Percentiles rank a stretch among this genome's conserved stretches.
These are phyloP conservation scores for Pichia membranifaciens DNA, from an alignment of 805 yeast genomes.

Conservation along the genomic window DNA sequence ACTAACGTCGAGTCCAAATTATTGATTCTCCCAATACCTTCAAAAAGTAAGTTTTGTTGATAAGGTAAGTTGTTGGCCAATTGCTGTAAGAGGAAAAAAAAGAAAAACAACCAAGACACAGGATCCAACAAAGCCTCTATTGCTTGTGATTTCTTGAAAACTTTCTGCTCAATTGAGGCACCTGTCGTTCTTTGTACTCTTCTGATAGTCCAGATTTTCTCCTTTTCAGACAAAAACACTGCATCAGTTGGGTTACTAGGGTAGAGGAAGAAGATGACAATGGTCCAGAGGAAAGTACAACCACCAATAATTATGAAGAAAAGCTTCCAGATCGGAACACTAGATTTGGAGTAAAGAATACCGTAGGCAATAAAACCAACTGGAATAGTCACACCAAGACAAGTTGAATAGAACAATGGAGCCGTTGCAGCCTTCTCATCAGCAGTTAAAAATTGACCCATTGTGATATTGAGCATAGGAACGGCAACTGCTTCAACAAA, in stretches of 20 bases:
- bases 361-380: slow-evolving; percentile 37
- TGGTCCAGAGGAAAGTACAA: slow-evolving; percentile 38
- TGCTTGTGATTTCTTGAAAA: slow-evolving; percentile 43
- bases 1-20: slow-evolving; percentile 45
- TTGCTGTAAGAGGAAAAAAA: slow-evolving; percentile 37
- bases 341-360: slow-evolving; percentile 24
- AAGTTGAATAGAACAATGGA: slow-evolving; percentile 47
- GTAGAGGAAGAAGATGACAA: slow-evolving; percentile 35
- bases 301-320: slow-evolving; percentile 54
- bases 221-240: slow-evolving; percentile 40
- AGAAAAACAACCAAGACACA: slow-evolving; percentile 38
- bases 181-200: slow-evolving; percentile 34
- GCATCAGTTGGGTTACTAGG: slow-evolving; percentile 56
- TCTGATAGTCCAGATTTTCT: slow-evolving; percentile 46
- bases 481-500: slow-evolving; percentile 41
- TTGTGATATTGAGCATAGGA: slow-evolving; percentile 41
- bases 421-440: slow-evolving; percentile 43
- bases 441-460: slow-evolving; percentile 45
- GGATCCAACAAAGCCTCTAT: slow-evolving; percentile 47
- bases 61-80: slow-evolving; percentile 48
- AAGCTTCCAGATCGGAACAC: slow-evolving; percentile 43
- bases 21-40: slow-evolving; percentile 34
- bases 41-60: slow-evolving; percentile 46
- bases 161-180: slow-evolving; percentile 39
- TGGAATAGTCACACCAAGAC: slow-evolving; percentile 43